Conservation (phyloP, 768 basidiomycete species). For the Trametes sanguinea region DNA sequence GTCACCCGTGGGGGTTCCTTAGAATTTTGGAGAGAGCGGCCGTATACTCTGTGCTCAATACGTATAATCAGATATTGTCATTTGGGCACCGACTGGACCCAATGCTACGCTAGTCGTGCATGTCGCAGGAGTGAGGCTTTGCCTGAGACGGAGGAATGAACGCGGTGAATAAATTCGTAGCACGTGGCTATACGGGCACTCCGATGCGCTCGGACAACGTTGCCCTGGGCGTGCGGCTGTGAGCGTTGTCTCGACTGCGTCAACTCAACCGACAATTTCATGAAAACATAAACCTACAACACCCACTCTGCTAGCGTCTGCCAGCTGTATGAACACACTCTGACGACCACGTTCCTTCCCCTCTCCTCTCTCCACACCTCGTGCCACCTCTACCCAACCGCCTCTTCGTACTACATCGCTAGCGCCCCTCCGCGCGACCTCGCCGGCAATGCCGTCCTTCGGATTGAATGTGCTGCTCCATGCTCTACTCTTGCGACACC, state of each 20-base stretch:
- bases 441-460: neutral
- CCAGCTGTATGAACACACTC: constrained; percentile 14
- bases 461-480: constrained; percentile 19
- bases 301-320: neutral
- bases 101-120: no score
- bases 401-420: neutral
- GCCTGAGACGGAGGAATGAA: no score
- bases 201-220: constrained; percentile 14
- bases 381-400: neutral
- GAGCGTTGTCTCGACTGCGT: neutral
- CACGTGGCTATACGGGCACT: constrained; percentile 4
- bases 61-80: no score
- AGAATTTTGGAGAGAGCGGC: no score
- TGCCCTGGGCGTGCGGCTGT: constrained; percentile 3
- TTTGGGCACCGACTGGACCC: no score
- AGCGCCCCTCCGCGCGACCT: neutral
- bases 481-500: constrained; percentile 25
- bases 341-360: constrained; percentile 18
- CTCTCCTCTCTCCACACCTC: neutral
- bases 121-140: no score
- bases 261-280: neutral
- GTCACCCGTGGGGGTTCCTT: no score
- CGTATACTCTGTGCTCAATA: no score
- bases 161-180: neutral
- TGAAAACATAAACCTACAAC: constrained; percentile 10